Evolutionary conservation across 176 grass and related monocot species (phyloP).

Genomic region (Hordeum vulgare): DNA sequence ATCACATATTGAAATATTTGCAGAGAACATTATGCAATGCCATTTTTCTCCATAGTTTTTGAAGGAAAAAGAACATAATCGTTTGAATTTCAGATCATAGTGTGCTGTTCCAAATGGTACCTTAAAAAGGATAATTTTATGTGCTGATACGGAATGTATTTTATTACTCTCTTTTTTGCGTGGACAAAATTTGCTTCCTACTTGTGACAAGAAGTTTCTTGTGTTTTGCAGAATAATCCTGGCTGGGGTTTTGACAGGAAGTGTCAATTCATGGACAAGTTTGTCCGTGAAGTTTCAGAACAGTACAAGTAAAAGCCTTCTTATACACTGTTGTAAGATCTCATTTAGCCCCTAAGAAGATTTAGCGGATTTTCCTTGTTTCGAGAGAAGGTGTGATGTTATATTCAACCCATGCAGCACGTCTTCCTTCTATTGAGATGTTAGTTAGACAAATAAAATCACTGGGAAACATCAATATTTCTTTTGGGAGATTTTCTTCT

Average conservation of each 20-base stretch:
- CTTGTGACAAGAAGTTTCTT: background rate
- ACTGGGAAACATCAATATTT: constrained; percentile 11
- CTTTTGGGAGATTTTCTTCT: background rate
- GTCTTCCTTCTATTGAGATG: constrained; percentile 9
- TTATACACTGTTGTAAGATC: constrained; percentile 30
- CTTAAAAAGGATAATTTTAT: background rate
- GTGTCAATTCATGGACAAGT: constrained; percentile 91
- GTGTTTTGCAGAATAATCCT: constrained; percentile 70
- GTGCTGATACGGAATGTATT: background rate
- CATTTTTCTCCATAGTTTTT: background rate
- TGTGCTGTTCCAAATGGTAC: background rate
- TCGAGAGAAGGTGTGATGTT: background rate
- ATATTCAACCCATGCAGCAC: background rate
- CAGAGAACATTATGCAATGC: background rate
- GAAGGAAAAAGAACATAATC: background rate
- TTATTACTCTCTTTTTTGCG: background rate
- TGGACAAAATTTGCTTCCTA: background rate
- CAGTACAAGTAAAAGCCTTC: constrained; percentile 51
- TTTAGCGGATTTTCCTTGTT: constrained; percentile 2
- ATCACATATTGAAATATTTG: background rate
- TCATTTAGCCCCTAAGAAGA: constrained; percentile 17
- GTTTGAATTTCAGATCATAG: background rate
- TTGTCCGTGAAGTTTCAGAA: constrained; percentile 63
- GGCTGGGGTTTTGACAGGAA: constrained; percentile 78
- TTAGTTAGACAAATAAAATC: constrained; percentile 44